These are phyloP conservation scores for Pseudogymnoascus pannorum DNA, from an alignment of 2,329 filamentous ascomycete genomes.

Conservation along the genomic window DNA sequence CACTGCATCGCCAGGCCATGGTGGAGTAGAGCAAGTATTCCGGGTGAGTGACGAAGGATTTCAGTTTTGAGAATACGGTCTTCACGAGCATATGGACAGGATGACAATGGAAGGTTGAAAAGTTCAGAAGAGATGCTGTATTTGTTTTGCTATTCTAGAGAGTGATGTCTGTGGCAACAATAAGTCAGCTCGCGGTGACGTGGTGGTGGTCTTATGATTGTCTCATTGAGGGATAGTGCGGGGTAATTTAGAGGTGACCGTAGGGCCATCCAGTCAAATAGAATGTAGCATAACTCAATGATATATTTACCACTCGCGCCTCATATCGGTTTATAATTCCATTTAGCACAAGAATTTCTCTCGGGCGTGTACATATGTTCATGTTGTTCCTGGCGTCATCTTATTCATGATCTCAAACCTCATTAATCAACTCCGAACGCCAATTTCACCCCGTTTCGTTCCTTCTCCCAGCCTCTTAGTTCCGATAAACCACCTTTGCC, in stretches of 20 bases:
- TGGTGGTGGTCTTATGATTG: neutral
- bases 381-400: neutral
- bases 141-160: conserved; percentile 2
- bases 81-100: neutral
- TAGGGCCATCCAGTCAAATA: neutral
- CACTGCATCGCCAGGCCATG: conserved; percentile 91
- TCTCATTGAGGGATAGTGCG: conserved; percentile 6
- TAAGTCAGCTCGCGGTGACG: neutral
- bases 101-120: neutral
- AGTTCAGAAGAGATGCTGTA: neutral
- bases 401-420: neutral
- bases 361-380: neutral
- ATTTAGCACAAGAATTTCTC: neutral
- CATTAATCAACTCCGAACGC: neutral
- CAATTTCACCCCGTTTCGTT: neutral
- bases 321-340: neutral
- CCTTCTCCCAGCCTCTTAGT: neutral
- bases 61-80: neutral
- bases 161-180: neutral
- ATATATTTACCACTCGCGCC: conserved; percentile 2
- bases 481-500: neutral
- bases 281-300: neutral
- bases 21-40: conserved; percentile 20
- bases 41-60: neutral
- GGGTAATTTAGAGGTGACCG: neutral